phyloP scores from a whole-genome alignment of 2,329 filamentous ascomycete genomes.

The Chaetomium sp. region DNA sequence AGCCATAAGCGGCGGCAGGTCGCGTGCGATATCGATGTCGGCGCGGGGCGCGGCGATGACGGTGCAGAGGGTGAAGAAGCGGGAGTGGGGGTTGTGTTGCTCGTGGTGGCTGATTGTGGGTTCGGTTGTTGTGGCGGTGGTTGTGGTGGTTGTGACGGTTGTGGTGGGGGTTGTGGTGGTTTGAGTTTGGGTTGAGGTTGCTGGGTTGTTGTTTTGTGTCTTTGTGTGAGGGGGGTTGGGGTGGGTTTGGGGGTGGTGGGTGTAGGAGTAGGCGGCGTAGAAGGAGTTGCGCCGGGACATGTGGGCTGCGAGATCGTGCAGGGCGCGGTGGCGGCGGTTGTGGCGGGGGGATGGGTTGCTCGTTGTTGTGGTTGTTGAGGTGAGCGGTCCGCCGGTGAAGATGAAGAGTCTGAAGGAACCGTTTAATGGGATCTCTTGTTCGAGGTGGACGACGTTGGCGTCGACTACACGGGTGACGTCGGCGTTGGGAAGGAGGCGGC shows the following conservation, averaged over 20 bases:
- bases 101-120: conserved; percentile 64
- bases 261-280: conserved; percentile 57
- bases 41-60: conserved; percentile 63
- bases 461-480: conserved; percentile 83
- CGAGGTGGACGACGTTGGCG: conserved; percentile 82
- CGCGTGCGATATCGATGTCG: conserved; percentile 63
- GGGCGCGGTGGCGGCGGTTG: conserved; percentile 48
- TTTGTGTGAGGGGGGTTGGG: no score
- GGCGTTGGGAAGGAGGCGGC: conserved; percentile 68
- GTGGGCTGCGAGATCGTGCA: conserved; percentile 62
- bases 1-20: conserved; percentile 63
- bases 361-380: no score
- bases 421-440: conserved; percentile 84
- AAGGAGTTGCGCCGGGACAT: conserved; percentile 64
- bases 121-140: no score
- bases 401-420: conserved; percentile 82
- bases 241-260: no score
- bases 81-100: conserved; percentile 74
- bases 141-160: no score
- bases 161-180: no score
- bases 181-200: no score
- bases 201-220: no score
- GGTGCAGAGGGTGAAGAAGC: conserved; percentile 73
- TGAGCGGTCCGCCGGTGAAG: conserved; percentile 59
- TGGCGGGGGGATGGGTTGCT: conserved; percentile 32